Evolutionary conservation across 2,329 filamentous ascomycete genomes (phyloP), one percentile per base, ranked within the genome.

Genomic region (Fusarium sp.): DNA sequence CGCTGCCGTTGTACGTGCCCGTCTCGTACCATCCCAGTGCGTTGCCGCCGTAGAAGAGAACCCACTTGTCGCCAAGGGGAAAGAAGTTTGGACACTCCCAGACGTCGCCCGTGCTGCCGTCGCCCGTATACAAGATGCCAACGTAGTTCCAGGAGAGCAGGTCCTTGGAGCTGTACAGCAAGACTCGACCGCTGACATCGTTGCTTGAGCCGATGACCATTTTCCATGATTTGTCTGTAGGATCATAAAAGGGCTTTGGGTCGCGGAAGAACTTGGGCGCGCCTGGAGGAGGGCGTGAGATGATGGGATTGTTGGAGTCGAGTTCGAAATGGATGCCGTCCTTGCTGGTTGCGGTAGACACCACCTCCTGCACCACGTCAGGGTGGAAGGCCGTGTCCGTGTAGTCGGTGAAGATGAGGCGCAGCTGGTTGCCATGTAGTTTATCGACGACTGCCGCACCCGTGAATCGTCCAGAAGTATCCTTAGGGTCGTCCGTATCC

Each of bases 81-180:
- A 80, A 75, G 57, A 79, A 74, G 62, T 80, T 80, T 58, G 77
- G 78, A 54, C 76, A 80, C 62, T 80, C 78, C 75, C 74, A 79
- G 10, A 77, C 58, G n/a, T 64, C 68, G 4, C 76, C 79, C 1
- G 73, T 78, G 61, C 63, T 73, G 3, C 73, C 76, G 48, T 81
- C 75, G 18, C 80, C 80, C 8, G 70, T 67, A 65, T 76, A 75
- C 16, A 79, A 20, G 43, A 75, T 34, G 34, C 77, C 76, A 32
- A 77, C 71, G 34, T 78, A 56, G 37, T 65, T 68, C 77, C 77
- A 79, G 43, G 71, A 71, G 32, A 66, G 64, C n/a, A 72, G 62
- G 58, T 73, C 63, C 2, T 52, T 48, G 14, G 75, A 75, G 20
- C 64, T 60, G 25, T 77, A 78, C 23, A 79, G 66, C 60, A 70